phyloP scores from a whole-genome alignment of 192 early-diverging fungal species.

The Piromyces finnis region DNA sequence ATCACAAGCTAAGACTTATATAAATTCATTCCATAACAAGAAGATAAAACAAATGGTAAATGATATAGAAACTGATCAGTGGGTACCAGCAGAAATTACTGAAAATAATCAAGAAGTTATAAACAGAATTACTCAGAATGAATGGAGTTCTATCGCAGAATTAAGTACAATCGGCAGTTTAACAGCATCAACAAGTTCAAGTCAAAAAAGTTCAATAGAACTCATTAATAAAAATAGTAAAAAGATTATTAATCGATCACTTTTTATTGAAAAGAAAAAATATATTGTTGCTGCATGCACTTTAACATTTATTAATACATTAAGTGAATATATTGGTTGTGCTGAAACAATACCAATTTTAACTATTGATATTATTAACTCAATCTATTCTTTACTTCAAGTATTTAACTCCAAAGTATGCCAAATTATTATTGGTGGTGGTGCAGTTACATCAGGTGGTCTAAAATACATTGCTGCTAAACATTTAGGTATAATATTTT shows the following conservation, averaged over 20 bases:
- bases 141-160: neutral
- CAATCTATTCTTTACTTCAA: slow-evolving; percentile 10
- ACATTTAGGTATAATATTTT: slow-evolving; percentile 49
- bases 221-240: neutral
- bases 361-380: neutral
- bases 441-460: slow-evolving; percentile 91
- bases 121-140: neutral
- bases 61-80: neutral
- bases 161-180: neutral
- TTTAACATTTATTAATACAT: neutral
- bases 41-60: neutral
- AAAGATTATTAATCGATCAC: neutral
- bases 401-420: slow-evolving; percentile 90
- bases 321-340: neutral
- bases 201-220: neutral
- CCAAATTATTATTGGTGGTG: slow-evolving; percentile 94
- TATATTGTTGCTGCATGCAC: neutral
- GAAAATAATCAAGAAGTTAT: neutral
- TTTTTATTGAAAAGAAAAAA: neutral
- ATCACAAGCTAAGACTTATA: neutral
- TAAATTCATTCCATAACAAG: neutral
- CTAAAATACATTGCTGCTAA: slow-evolving; percentile 93
- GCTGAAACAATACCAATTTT: neutral
- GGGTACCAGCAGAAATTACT: neutral
- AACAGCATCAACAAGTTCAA: neutral